A percentile compares a stretch with the other conserved stretches of the same genome.
These are phyloP conservation scores for Solanum medicagineum DNA, from an alignment of 257 asterid genomes.

Conservation along the genomic window DNA sequence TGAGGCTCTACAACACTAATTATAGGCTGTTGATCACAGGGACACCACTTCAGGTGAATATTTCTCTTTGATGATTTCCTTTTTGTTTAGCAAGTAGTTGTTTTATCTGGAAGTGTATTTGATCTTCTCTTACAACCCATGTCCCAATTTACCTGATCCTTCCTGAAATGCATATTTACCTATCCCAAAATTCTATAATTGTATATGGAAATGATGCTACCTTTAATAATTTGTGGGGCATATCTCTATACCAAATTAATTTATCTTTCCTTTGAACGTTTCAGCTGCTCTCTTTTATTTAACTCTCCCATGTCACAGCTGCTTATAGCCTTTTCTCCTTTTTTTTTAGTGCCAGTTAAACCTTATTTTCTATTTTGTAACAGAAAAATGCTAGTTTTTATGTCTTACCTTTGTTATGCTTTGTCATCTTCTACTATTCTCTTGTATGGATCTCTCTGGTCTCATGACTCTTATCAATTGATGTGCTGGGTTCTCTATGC, in stretches of 20 bases:
- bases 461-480: not conserved
- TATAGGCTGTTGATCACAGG: conserved; percentile 95
- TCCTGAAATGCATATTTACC: not conserved
- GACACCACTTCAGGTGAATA: conserved; percentile 88
- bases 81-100: not conserved
- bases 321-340: not conserved
- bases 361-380: not conserved
- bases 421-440: not conserved
- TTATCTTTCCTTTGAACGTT: not conserved
- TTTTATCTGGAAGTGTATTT: not conserved
- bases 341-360: not conserved
- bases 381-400: not conserved
- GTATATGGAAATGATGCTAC: not conserved
- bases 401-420: not conserved
- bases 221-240: not conserved
- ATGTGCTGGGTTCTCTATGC: not conserved
- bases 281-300: not conserved
- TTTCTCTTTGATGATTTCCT: not conserved
- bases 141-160: not conserved
- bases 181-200: not conserved
- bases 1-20: conserved; percentile 85
- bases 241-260: not conserved
- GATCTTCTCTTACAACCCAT: not conserved
- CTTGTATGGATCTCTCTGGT: not conserved
- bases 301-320: not conserved